A percentile compares a stretch with the other conserved stretches of the same genome.
phyloP scores from a whole-genome alignment of 2,329 filamentous ascomycete genomes.

The Teratosphaeria viscida region DNA sequence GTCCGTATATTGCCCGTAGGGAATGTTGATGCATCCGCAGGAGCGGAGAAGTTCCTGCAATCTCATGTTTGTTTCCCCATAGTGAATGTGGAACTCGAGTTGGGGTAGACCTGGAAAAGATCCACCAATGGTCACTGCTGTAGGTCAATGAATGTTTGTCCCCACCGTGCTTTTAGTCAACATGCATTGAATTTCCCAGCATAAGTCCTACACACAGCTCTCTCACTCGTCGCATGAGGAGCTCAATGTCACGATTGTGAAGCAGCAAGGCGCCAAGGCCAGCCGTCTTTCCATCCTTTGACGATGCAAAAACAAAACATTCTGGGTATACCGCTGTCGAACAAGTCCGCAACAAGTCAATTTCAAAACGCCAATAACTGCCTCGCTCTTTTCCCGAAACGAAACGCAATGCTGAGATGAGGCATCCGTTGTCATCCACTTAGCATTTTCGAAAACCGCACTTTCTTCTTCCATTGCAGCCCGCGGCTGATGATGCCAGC shows the following conservation, averaged over 20 bases:
- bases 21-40: neutral
- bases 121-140: neutral
- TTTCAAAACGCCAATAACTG: neutral
- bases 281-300: neutral
- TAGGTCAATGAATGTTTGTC: neutral
- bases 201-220: neutral
- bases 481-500: slow-evolving; percentile 6
- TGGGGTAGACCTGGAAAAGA: neutral
- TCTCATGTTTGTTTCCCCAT: neutral
- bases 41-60: neutral
- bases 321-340: neutral
- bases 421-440: slow-evolving; percentile 11
- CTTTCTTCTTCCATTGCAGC: slow-evolving; percentile 13
- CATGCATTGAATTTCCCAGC: neutral
- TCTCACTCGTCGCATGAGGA: neutral
- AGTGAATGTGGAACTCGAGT: neutral
- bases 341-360: neutral
- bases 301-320: neutral
- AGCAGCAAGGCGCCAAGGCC: neutral
- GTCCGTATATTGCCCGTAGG: neutral
- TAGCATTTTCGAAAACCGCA: slow-evolving; percentile 15
- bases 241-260: neutral
- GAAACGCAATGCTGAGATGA: neutral
- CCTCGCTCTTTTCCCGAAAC: neutral
- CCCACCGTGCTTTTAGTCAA: neutral